Evolutionary conservation across 108 stramenopile species (phyloP), one percentile per base, ranked within the genome.

Genomic region (Nitzschia inconspicua): DNA sequence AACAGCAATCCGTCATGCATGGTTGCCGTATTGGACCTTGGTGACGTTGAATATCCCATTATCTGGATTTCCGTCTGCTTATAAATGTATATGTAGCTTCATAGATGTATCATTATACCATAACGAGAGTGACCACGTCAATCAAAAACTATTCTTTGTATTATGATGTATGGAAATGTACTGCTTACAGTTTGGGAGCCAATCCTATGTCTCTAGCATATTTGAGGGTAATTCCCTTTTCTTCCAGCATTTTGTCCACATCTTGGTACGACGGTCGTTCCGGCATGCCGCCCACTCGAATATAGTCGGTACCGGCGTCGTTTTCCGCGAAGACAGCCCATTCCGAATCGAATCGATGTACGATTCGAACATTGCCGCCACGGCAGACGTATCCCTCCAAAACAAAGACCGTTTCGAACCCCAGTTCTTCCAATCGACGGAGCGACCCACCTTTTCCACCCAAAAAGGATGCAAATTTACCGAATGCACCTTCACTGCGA

Each of bases 331-430:
- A 94, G 1, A 89, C 87, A 40, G 60, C 46, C 86, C 86, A 94
- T 53, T 88, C 83, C 2, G 85, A 77, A 66, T 91, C 85, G 35
- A 83, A 90, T 36, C 81, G 60, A 44, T 88, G 88, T 29, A 94
- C 64, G 28, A 94, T 63, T 19, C 93, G 79, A 27, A 91, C 60
- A 61, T 94, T 91, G 0, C 87, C 82, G 16, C 93, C 93, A 29
- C 82, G 84, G 57, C 89, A 90, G 0, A 95, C 93, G 51, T 90
- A 91, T 20, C 90, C 93, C 53, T 95, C 90, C 10, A 91, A 59
- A 0, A 74, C 78, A 44, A 75, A 91, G 3, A 79, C 77, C 50
- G 53, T 70, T 39, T 61, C 42, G 65, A 77, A 95, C 1, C 83
- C 85, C 43, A 86, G 51, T 3, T 65, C 69, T 14, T 76, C 75